These are phyloP conservation scores for Groenewaldozyma tartarivorans DNA, from an alignment of 805 yeast species.

Conservation along the genomic window DNA sequence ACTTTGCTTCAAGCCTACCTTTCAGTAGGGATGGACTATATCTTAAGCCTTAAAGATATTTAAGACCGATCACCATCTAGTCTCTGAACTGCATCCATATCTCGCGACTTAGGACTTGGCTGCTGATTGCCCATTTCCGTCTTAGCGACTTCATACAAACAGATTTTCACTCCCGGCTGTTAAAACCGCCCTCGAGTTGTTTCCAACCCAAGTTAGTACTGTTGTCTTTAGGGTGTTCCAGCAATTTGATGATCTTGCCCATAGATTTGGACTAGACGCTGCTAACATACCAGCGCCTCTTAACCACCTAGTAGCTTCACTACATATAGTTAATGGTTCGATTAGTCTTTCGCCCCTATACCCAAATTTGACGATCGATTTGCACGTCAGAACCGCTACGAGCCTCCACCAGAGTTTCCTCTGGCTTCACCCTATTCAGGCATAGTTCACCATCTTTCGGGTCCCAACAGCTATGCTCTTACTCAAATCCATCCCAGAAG, in stretches of 20 bases:
- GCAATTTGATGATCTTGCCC: no score
- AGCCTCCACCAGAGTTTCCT: slow-evolving; percentile 39
- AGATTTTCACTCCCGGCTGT: no score
- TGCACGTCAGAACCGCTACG: slow-evolving; percentile 39
- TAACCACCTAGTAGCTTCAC: no score
- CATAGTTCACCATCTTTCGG: slow-evolving; percentile 38
- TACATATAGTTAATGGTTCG: no score
- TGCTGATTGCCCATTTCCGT: no score
- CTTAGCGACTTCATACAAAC: no score
- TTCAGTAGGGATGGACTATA: background rate
- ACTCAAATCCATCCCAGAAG: slow-evolving; percentile 34
- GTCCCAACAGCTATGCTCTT: slow-evolving; percentile 38
- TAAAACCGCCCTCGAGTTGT: no score
- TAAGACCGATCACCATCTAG: background rate
- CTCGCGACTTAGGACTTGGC: no score
- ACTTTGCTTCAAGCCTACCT: background rate
- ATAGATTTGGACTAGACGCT: no score
- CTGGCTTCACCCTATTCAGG: slow-evolving; percentile 39
- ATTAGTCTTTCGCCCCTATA: slow-evolving; percentile 37
- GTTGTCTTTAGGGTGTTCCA: no score
- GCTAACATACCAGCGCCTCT: no score
- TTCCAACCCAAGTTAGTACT: no score
- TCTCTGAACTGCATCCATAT: background rate
- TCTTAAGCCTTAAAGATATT: slow-evolving; percentile 23
- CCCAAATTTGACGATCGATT: slow-evolving; percentile 38